Base-by-base conservation (phyloP, 495 filamentous ascomycete genomes). In the Rusavskia elegans region DNA sequence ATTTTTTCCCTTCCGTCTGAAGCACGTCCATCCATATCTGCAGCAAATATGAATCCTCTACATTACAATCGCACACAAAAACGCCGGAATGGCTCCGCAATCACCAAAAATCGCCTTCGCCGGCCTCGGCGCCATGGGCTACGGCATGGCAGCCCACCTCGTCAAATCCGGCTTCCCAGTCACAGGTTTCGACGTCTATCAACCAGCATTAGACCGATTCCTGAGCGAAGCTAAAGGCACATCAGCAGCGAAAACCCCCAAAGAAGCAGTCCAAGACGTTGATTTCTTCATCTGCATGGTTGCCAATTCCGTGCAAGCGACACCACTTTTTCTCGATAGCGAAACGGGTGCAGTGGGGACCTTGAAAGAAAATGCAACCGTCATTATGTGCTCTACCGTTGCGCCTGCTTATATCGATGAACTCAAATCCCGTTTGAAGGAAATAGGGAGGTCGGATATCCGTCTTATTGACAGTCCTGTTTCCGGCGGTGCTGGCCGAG, bases 71-170 rank as follows among this genome's bases (percentile, higher is more conserved):
- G 32, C 5, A 42, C 1, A 3, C 14, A 3, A 19, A 42, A 14
- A 42, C 40, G 20, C 8, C n/a, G 20, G n/a, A 42, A 42, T 42
- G 45, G 10, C 36, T n/a, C 5, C 8, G 45, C 45, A 51, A 7
- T 20, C 46, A 0, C 49, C 53, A 6, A 50, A 32, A 9, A 16
- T 89, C 51, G 78, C 82, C 56, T 89, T 89, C 67, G 82, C 85
- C 53, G 86, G 86, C 71, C 81, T 92, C 7, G 86, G 86, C 56
- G 85, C 86, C 68, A 92, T 89, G 86, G 86, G 86, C 60, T 86
- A 85, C 62, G 85, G 85, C 56, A 90, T 89, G 83, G 85, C 86
- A 58, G 82, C 79, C 38, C 75, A 87, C 59, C 78, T 92, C 44
- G 66, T 89, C 56, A 81, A 81, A 59, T 66, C 78, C 41, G 80